Base-by-base conservation (phyloP, 129 eudicot genomes). In the Flaveria ramosissima region DNA sequence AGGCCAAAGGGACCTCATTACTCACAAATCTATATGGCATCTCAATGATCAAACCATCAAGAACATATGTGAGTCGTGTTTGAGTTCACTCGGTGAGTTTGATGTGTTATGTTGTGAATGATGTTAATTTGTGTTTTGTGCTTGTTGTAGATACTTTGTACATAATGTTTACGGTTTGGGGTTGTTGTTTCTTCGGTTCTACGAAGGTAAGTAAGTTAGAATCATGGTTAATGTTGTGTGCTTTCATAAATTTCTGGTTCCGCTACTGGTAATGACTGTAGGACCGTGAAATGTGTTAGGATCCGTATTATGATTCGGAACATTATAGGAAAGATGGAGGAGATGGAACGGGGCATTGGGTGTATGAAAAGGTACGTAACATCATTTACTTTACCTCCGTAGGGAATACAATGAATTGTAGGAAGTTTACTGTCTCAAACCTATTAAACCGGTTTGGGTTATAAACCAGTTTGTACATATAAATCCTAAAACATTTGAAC, bases 261-360 rank as follows among this genome's bases (percentile, higher is more conserved):
- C n/a, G 6, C 14, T 73, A 59, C 11, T 45, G 70, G 23, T 63
- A 63, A 64, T 48, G 39, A 65, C 20, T 48, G 6, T 30, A 71
- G 3, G n/a, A 32, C 70, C 71, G 77, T 36, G 78, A 62, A 52
- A 52, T 71, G 30, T 39, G 23, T 41, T 76, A 92, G 98, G 98
- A 92, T 83, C 98, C 96, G 13, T 92, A 73, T 82, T 92, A 92
- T 73, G 98, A 92, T 73, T 92, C 98, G 27, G 96, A 92, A 62
- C 73, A 77, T n/a, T 90, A 92, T 78, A 88, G 96, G 76, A 78
- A 82, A 85, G 96, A 92, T 81, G 98, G 98, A 71, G 98, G 98
- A 79, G 98, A 92, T 80, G 98, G 98, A 45, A 86, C 88, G 8
- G 98, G 96, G 36, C 94, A 90, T 73, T 92, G 98, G 98, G 88